Evolutionary conservation across 2,329 filamentous ascomycete species (phyloP).

Genomic region (Colletotrichum sp.): DNA sequence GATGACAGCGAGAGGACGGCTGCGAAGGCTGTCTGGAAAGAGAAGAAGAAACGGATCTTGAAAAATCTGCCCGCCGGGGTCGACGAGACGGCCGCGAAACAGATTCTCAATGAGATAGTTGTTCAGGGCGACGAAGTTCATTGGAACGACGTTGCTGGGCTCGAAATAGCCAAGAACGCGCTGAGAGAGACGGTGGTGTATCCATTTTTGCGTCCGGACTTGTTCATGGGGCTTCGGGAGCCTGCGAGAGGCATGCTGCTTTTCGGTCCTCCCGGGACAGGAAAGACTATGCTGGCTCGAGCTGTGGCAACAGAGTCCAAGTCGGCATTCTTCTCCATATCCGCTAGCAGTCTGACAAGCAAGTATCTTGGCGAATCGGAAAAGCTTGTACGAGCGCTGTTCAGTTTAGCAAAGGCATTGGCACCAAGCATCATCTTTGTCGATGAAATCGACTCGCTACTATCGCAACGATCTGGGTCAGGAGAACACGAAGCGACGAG

Average conservation of each 20-base stretch:
- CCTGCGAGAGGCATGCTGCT: slow-evolving; percentile 94
- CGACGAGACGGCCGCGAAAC: slow-evolving; percentile 81
- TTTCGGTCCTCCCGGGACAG: slow-evolving; percentile 96
- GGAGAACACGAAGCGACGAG: slow-evolving; percentile 93
- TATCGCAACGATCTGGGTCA: slow-evolving; percentile 82
- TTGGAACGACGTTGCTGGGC: slow-evolving; percentile 91
- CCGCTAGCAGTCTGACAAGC: slow-evolving; percentile 89
- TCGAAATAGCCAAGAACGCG: slow-evolving; percentile 89
- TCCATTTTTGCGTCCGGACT: slow-evolving; percentile 90
- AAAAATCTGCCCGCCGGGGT: slow-evolving; percentile 83
- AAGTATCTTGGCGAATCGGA: slow-evolving; percentile 97
- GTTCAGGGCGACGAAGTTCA: slow-evolving; percentile 93
- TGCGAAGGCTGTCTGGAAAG: slow-evolving; percentile 61
- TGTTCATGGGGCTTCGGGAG: slow-evolving; percentile 95
- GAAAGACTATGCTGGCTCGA: slow-evolving; percentile 96
- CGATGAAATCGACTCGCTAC: slow-evolving; percentile 94
- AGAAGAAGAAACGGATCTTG: slow-evolving; percentile 68
- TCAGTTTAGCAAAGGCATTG: slow-evolving; percentile 84
- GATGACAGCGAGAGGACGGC: slow-evolving; percentile 40
- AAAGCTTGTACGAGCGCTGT: slow-evolving; percentile 92
- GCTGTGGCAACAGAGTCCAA: slow-evolving; percentile 94
- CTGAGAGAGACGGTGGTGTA: slow-evolving; percentile 97
- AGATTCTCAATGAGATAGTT: slow-evolving; percentile 96
- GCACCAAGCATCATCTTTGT: slow-evolving; percentile 98
- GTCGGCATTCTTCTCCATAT: slow-evolving; percentile 97